These are phyloP conservation scores for Arthrobotrys sphaeroides DNA, from an alignment of 2,329 filamentous ascomycete species.

Conservation along the genomic window DNA sequence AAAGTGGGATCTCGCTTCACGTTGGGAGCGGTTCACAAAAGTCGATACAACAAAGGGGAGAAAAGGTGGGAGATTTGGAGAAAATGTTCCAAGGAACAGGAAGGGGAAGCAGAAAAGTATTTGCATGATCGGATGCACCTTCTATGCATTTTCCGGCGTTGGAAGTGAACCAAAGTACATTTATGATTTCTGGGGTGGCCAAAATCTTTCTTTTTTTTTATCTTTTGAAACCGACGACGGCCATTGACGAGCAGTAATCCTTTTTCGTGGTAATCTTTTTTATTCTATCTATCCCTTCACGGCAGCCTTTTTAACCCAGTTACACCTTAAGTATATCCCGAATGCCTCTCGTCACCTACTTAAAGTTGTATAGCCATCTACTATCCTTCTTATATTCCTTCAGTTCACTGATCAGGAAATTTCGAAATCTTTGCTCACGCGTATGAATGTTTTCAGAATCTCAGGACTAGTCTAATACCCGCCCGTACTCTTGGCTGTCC, in stretches of 20 bases:
- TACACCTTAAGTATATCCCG: too few species aligned
- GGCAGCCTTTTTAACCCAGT: background rate
- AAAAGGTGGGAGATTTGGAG: background rate
- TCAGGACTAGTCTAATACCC: slow-evolving; percentile 21
- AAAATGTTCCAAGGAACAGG: slow-evolving; percentile 19
- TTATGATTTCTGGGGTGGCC: slow-evolving; percentile 33
- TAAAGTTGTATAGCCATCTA: background rate
- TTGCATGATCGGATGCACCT: slow-evolving; percentile 18
- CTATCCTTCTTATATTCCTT: background rate
- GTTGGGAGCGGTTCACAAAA: slow-evolving; percentile 13
- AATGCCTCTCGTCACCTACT: background rate
- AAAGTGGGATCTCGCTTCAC: background rate
- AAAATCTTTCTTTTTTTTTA: slow-evolving; percentile 16
- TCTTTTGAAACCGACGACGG: background rate
- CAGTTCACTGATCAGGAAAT: background rate
- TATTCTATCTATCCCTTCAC: background rate
- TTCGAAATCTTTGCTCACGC: too few species aligned
- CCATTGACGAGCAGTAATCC: background rate
- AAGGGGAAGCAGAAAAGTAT: slow-evolving; percentile 14
- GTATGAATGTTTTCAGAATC: background rate
- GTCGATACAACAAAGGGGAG: background rate
- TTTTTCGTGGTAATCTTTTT: background rate
- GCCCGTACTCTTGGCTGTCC: background rate
- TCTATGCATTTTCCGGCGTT: slow-evolving; percentile 46
- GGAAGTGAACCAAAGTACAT: slow-evolving; percentile 31